Conservation (phyloP, 2,329 filamentous ascomycete species). For the Elsinoe arachidis region DNA sequence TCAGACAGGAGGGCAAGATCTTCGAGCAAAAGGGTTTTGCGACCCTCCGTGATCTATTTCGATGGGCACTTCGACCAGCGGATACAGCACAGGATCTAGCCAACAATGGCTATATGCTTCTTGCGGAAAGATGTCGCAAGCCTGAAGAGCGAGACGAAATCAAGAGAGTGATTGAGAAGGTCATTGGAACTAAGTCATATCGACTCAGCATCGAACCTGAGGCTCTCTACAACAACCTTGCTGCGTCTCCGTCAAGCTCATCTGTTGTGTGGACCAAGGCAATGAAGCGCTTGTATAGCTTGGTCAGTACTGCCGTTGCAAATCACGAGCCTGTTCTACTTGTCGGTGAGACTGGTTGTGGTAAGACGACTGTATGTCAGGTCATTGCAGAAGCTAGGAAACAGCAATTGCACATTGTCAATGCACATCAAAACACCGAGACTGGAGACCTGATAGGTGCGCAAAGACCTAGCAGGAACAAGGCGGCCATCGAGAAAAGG, state of each 20-base stretch:
- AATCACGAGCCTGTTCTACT: constrained; percentile 92
- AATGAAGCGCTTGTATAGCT: constrained; percentile 82
- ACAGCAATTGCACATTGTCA: constrained; percentile 77
- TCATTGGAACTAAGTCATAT: constrained; percentile 56
- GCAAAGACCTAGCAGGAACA: constrained; percentile 82
- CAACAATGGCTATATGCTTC: constrained; percentile 87
- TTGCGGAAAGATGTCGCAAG: constrained; percentile 91
- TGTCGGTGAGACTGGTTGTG: constrained; percentile 93
- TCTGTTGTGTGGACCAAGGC: constrained; percentile 88
- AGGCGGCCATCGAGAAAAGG: constrained; percentile 59
- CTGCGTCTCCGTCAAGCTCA: constrained; percentile 37
- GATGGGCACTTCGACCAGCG: constrained; percentile 81
- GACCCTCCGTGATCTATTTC: constrained; percentile 87
- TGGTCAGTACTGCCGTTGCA: constrained; percentile 76
- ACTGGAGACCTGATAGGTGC: constrained; percentile 95
- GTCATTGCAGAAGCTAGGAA: constrained; percentile 72
- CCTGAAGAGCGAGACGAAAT: constrained; percentile 76
- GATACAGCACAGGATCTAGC: constrained; percentile 84
- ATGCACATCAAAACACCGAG: constrained; percentile 96
- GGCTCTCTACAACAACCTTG: constrained; percentile 56
- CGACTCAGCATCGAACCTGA: constrained; percentile 67
- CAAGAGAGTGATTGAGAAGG: constrained; percentile 76
- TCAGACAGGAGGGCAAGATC: constrained; percentile 80
- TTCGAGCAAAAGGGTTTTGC: constrained; percentile 98
- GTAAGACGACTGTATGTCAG: constrained; percentile 95